Evolutionary conservation across 495 filamentous ascomycete species (phyloP), one percentile per base, ranked within the genome.

Genomic region (Tuber melanosporum): DNA sequence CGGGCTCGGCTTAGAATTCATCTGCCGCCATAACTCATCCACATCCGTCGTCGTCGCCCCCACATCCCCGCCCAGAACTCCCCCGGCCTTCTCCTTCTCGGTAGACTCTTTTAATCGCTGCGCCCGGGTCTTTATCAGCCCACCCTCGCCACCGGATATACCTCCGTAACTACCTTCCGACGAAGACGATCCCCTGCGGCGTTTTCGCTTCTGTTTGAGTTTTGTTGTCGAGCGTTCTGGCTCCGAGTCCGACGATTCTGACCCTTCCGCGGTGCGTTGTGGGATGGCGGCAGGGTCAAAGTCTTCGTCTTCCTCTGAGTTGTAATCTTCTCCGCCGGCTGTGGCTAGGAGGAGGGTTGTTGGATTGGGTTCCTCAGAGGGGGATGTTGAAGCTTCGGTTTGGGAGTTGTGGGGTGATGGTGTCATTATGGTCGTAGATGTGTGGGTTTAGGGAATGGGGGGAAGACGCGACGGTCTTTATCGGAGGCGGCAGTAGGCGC

Each of bases 11-110:
- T 78, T 83, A 73, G 88, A 85, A 39, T 89, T 91, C 92, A 99
- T 93, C 80, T 89, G 88, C 44, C 88, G 88, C 95, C 95, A 99
- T 22, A 98, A 81, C 17, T 90, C 90, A 77, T 98, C 91, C n/a
- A 99, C 92, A 82, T 99, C 92, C 71, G 95, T 86, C 17, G 94
- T 97, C 17, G 91, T 91, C 43, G 45, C 22, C 2, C 78, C 82
- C 14, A 91, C 91, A 41, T 66, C 7, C 9, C 78, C 81, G 52
- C 89, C 89, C 86, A 89, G 85, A 76, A 86, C 86, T 77, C 89
- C 87, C 73, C 89, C 90, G 86, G 91, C 89, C 70, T 89, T 88
- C 6, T 22, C 49, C 14, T 73, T 79, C 44, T 75, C 69, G 20
- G 52, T 14, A 17, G n/a, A 19, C 44, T 83, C 78, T 49, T 66